Conservation (phyloP, 2,329 filamentous ascomycete species). For the Ascochyta viciae-villosae region DNA sequence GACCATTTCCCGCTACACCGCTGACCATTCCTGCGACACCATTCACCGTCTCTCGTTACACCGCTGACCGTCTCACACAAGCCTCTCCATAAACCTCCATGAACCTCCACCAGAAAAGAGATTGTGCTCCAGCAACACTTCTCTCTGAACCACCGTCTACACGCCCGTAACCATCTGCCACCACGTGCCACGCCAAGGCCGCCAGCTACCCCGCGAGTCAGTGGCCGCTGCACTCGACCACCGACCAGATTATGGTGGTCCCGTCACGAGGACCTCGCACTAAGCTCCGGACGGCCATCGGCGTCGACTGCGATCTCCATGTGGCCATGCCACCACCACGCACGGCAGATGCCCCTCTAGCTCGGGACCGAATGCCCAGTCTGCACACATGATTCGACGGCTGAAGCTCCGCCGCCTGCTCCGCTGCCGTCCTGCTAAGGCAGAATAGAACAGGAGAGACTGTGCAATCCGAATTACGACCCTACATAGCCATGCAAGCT, state of each 20-base stretch:
- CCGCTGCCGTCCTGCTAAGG: no score
- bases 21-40: no score
- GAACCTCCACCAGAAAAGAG: no score
- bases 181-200: no score
- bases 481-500: neutral
- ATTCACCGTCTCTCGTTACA: neutral
- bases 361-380: neutral
- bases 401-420: no score
- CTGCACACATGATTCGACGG: no score
- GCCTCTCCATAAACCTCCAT: no score
- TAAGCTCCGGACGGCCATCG: neutral
- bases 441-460: no score
- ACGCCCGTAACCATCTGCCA: no score
- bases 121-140: neutral
- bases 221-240: neutral
- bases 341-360: neutral
- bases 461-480: no score
- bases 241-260: neutral
- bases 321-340: neutral
- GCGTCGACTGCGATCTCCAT: neutral
- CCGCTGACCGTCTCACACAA: no score
- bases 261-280: conserved; percentile 3
- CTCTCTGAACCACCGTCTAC: neutral
- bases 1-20: neutral
- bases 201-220: conserved; percentile 7